Evolutionary conservation across 1,284 basidiomycete species (phyloP).

Genomic region (Tilletia horrida): DNA sequence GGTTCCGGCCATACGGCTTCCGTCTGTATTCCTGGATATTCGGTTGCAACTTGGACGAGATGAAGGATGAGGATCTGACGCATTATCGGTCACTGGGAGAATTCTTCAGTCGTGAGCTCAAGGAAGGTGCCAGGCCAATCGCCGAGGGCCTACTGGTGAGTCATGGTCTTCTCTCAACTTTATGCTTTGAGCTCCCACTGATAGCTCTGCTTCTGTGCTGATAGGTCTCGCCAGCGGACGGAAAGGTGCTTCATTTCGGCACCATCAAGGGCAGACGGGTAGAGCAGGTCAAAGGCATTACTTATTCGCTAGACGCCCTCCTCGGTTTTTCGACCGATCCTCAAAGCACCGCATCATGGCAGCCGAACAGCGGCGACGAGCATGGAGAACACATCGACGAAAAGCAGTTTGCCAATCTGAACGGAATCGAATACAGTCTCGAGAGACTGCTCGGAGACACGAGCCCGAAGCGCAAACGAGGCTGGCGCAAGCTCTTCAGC

Average conservation of each 20-base stretch:
- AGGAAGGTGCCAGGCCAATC: slow-evolving; percentile 75
- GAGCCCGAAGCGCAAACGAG: slow-evolving; percentile 21
- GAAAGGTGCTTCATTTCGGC: slow-evolving; percentile 86
- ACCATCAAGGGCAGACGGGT: slow-evolving; percentile 75
- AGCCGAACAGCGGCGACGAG: slow-evolving; percentile 39
- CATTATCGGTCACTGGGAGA: slow-evolving; percentile 80
- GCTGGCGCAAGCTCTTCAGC: slow-evolving; percentile 16
- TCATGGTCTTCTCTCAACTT: slow-evolving; percentile 23
- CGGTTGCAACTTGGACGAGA: slow-evolving; percentile 90
- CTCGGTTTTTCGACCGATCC: slow-evolving; percentile 57
- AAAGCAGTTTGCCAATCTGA: slow-evolving; percentile 88
- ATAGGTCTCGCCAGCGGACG: slow-evolving; percentile 88
- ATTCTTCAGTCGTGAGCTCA: slow-evolving; percentile 90
- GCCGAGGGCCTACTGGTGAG: slow-evolving; percentile 72
- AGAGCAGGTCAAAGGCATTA: slow-evolving; percentile 95
- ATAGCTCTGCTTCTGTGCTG: background rate
- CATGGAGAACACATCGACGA: slow-evolving; percentile 69
- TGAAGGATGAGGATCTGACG: slow-evolving; percentile 72
- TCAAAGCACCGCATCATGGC: slow-evolving; percentile 24
- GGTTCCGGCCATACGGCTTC: slow-evolving; percentile 87
- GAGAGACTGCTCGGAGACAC: slow-evolving; percentile 64
- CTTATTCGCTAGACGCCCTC: slow-evolving; percentile 88
- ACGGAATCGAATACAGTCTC: slow-evolving; percentile 92
- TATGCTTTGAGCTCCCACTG: background rate
- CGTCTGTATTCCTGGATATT: slow-evolving; percentile 80